phyloP scores from a whole-genome alignment of 2,329 filamentous ascomycete genomes.

The Berkeleyomyces rouxiae region DNA sequence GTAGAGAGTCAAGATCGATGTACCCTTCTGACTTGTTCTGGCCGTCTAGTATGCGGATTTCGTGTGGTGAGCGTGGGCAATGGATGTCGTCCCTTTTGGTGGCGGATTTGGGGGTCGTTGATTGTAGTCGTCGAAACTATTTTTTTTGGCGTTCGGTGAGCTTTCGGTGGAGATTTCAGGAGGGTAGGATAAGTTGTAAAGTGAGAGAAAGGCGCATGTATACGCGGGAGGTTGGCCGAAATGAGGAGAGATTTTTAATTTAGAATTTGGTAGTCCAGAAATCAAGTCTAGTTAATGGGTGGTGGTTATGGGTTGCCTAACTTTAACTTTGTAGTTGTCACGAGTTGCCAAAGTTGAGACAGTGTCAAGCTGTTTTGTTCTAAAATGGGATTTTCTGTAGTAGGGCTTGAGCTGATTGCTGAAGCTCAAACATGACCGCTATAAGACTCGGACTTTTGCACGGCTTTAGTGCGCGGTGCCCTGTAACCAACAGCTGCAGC shows the following conservation, averaged over 20 bases:
- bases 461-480: not conserved
- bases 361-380: not conserved
- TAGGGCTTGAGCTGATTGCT: not conserved
- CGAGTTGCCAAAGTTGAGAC: not conserved
- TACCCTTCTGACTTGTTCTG: not conserved
- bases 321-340: not conserved
- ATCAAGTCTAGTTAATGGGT: not conserved
- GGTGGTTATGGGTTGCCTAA: not conserved
- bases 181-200: not conserved
- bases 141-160: not conserved
- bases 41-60: not conserved
- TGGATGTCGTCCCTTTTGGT: not conserved
- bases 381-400: not conserved
- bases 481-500: not conserved
- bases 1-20: not conserved
- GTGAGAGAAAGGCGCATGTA: not conserved
- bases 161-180: not conserved
- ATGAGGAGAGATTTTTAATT: not conserved
- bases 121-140: not conserved
- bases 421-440: not conserved
- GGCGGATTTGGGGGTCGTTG: not conserved
- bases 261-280: not conserved
- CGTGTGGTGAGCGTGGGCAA: not conserved
- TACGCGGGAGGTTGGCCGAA: not conserved
- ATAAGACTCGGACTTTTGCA: not conserved